Base-by-base conservation (phyloP, 305 asterid genomes). In the Andrographis paniculata region DNA sequence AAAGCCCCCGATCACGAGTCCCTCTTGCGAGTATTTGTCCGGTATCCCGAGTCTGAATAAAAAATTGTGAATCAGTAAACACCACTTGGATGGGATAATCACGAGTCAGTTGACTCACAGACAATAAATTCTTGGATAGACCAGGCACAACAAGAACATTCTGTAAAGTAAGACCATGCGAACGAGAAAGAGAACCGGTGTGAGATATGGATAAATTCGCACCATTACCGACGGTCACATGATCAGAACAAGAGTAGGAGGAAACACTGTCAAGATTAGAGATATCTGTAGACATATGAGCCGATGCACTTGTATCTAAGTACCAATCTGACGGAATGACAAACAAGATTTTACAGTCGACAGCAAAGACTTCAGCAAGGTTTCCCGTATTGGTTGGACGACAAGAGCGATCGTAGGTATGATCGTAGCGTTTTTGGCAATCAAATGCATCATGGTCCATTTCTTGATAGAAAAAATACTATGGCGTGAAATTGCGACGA, bases 121-220 rank as follows among this genome's bases (percentile, higher is more conserved):
- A 53, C 20, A 53, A 18, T 3, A 53, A 42, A 41, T 53, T 53
- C 28, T 53, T 53, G 4, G 49, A 24, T n/a, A 53, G 47, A 1
- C 17, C 21, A 41, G 49, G 58, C 14, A 41, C 58, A 39, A 53
- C 49, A 14, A 38, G 13, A 41, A 42, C 28, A 15, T 53, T 14
- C 5, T 39, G 15, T 39, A 53, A 39, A n/a, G 10, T 12, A 9
- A 53, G 15, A 20, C 14, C 14, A 5, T 14, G 9, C 7, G 39
- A 35, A 17, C 22, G 19, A 39, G 36, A 21, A 15, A 11, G 9
- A 15, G 49, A 13, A 17, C 49, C 30, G 0, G 24, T 41, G 39
- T 41, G 49, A 13, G 49, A 52, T 2, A 33, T 33, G 12, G 10
- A 52, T 39, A 37, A 16, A 52, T n/a, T 28, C 28, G 45, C 44